Conservation (phyloP, 2,329 filamentous ascomycete genomes). For the Helotiales sp. region DNA sequence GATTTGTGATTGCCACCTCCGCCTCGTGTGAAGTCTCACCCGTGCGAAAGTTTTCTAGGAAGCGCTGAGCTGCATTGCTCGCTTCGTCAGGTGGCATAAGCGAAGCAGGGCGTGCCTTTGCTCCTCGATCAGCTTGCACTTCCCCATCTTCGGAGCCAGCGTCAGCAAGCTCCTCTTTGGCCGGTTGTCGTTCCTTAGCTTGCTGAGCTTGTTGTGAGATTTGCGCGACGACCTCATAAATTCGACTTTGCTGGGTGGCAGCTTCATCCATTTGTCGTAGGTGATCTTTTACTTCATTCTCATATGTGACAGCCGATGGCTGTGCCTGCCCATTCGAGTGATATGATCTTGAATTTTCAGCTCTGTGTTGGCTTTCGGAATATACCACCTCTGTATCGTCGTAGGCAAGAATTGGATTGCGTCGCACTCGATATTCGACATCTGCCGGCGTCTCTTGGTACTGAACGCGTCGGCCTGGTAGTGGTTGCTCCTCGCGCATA, state of each 20-base stretch:
- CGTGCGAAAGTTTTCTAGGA: conserved; percentile 45
- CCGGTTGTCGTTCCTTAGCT: conserved; percentile 28
- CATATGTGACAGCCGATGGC: neutral
- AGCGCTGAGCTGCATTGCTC: conserved; percentile 46
- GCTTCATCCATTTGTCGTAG: conserved; percentile 28
- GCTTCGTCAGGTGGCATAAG: conserved; percentile 36
- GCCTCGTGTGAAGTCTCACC: conserved; percentile 29
- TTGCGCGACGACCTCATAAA: conserved; percentile 39
- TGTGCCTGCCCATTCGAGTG: conserved; percentile 26
- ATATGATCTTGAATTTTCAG: conserved; percentile 29
- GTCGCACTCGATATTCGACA: conserved; percentile 30
- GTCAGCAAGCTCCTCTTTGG: conserved; percentile 34
- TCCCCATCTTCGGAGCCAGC: conserved; percentile 48
- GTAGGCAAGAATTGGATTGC: conserved; percentile 29
- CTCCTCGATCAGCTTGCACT: conserved; percentile 35
- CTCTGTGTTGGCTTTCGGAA: conserved; percentile 23
- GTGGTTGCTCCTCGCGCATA: conserved; percentile 30
- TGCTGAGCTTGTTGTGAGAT: conserved; percentile 40
- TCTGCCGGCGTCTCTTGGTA: conserved; percentile 32
- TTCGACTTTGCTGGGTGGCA: conserved; percentile 33
- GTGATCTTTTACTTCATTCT: neutral
- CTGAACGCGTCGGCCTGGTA: conserved; percentile 24
- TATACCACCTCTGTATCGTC: conserved; percentile 23
- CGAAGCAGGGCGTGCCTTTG: conserved; percentile 17
- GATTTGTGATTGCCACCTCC: conserved; percentile 11